Conservation (phyloP, 352 stramenopile genomes). For the Nothophytophthora sp. region DNA sequence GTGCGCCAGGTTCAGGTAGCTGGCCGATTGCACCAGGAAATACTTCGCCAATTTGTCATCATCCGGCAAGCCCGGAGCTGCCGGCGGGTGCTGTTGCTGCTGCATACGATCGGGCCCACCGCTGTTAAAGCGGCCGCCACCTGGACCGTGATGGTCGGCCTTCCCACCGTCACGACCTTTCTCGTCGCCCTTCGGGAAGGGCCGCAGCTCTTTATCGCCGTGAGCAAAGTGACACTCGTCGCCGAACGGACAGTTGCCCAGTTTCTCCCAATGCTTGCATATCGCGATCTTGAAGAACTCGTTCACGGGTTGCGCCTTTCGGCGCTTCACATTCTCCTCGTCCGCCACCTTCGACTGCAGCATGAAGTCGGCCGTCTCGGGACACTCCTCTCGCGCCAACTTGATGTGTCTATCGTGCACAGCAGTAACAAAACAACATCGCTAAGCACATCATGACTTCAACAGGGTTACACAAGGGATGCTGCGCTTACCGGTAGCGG, state of each 20-base stretch:
- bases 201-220: constrained; percentile 91
- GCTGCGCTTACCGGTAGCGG: constrained; percentile 71
- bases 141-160: constrained; percentile 6
- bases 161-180: constrained; percentile 16
- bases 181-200: constrained; percentile 79
- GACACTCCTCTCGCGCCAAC: constrained; percentile 91
- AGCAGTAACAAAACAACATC: not conserved
- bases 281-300: constrained; percentile 98
- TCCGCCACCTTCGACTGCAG: constrained; percentile 90
- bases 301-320: constrained; percentile 91
- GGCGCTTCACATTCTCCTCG: constrained; percentile 89
- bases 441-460: not conserved
- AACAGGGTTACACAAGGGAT: not conserved
- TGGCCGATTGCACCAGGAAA: constrained; percentile 77
- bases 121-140: constrained; percentile 11
- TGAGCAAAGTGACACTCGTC: constrained; percentile 98
- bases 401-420: constrained; percentile 87
- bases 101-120: constrained; percentile 8
- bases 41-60: constrained; percentile 82
- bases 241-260: constrained; percentile 96
- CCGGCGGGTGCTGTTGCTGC: constrained; percentile 26
- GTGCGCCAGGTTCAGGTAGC: constrained; percentile 84
- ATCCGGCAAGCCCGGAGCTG: constrained; percentile 52
- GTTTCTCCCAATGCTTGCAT: constrained; percentile 97
- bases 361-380: constrained; percentile 94